phyloP scores from a whole-genome alignment of 2,329 filamentous ascomycete species.

The Diaporthe nobilis region DNA sequence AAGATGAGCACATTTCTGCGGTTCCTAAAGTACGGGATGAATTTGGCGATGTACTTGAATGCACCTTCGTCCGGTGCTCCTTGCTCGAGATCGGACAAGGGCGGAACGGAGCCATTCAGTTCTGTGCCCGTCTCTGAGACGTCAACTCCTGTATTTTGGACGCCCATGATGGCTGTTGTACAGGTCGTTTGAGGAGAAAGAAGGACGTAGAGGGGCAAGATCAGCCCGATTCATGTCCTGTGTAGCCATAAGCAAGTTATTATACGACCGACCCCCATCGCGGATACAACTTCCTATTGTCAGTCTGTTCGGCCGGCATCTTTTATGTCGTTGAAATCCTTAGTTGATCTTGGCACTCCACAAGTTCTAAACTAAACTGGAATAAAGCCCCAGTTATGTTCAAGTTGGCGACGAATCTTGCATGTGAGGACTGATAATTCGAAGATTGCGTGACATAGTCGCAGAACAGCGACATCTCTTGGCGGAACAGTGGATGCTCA shows the following conservation, averaged over 20 bases:
- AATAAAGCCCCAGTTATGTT: slow-evolving; percentile 5
- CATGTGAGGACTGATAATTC: slow-evolving; percentile 16
- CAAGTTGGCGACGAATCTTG: slow-evolving; percentile 20
- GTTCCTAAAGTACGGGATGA: slow-evolving; percentile 49
- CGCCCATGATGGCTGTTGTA: slow-evolving; percentile 3
- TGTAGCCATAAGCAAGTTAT: neutral
- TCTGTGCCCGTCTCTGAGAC: slow-evolving; percentile 4
- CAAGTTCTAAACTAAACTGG: neutral
- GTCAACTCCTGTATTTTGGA: neutral
- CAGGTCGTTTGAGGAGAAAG: neutral
- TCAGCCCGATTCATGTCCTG: neutral
- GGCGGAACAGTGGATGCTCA: neutral
- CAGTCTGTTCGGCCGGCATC: neutral
- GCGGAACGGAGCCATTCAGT: no score
- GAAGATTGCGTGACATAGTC: slow-evolving; percentile 17
- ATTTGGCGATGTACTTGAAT: slow-evolving; percentile 38
- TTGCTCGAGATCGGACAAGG: slow-evolving; percentile 12
- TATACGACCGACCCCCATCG: neutral
- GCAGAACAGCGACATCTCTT: slow-evolving; percentile 28
- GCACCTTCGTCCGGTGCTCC: slow-evolving; percentile 3
- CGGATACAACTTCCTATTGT: neutral
- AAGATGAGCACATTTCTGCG: slow-evolving; percentile 52
- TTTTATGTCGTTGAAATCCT: slow-evolving; percentile 4
- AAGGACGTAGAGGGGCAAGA: neutral
- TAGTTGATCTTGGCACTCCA: slow-evolving; percentile 30